Conservation (phyloP, 2,329 filamentous ascomycete species). For the Sarocladiaceae sp. region DNA sequence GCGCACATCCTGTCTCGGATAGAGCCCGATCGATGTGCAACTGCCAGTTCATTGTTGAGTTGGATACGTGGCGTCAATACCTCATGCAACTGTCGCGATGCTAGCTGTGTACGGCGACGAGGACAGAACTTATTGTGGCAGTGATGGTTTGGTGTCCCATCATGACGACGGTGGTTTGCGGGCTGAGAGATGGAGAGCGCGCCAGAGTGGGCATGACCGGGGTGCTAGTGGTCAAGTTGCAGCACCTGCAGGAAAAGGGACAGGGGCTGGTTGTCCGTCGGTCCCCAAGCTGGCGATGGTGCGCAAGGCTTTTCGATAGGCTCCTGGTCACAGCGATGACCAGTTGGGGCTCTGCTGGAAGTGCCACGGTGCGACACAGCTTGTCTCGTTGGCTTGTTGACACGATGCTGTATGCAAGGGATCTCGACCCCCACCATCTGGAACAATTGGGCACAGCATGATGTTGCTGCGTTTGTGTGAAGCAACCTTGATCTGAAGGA, state of each 20-base stretch:
- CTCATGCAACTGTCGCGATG: slow-evolving; percentile 1
- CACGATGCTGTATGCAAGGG: not conserved
- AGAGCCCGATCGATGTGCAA: slow-evolving; percentile 1
- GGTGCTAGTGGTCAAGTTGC: not conserved
- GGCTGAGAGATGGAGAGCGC: not conserved
- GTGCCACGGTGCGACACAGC: not conserved
- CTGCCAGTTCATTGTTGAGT: not conserved
- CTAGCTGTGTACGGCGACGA: not conserved
- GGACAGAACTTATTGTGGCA: not conserved
- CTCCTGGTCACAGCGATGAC: slow-evolving; percentile 3
- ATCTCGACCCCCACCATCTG: no score
- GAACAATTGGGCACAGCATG: no score
- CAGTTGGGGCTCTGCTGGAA: not conserved
- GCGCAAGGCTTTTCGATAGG: slow-evolving; percentile 9
- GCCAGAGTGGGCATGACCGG: not conserved
- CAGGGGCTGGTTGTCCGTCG: not conserved
- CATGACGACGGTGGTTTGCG: not conserved
- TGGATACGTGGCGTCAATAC: not conserved
- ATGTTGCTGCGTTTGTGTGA: no score
- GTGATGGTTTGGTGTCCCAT: not conserved
- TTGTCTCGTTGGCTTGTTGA: not conserved
- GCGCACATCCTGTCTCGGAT: not conserved
- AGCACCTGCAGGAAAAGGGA: slow-evolving; percentile 1
- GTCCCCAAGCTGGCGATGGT: not conserved
- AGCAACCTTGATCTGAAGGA: no score